These are phyloP conservation scores for Leccinellum luteum DNA, from an alignment of 768 basidiomycete species.

Conservation along the genomic window DNA sequence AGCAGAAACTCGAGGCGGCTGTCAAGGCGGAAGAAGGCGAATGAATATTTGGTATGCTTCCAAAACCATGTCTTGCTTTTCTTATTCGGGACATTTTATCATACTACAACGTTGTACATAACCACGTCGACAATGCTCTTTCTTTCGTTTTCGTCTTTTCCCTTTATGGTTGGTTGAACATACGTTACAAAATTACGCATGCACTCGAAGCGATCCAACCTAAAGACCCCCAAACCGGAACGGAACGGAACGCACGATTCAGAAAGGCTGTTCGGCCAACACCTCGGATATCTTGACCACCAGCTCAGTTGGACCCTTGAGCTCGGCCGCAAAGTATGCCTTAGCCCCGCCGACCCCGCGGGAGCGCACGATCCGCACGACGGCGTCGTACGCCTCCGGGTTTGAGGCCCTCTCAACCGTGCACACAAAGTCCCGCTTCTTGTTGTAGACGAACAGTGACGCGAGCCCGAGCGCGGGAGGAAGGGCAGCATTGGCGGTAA, in stretches of 20 bases:
- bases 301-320: constrained; percentile 45
- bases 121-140: not conserved
- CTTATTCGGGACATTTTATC: not conserved
- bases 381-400: constrained; percentile 38
- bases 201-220: not conserved
- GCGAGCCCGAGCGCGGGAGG: constrained; percentile 6
- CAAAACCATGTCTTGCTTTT: not conserved
- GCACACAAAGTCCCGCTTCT: constrained; percentile 54
- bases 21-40: not conserved
- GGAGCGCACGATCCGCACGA: constrained; percentile 38
- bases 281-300: constrained; percentile 51
- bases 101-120: not conserved
- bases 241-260: not conserved
- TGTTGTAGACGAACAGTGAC: constrained; percentile 46
- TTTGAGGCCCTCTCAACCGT: constrained; percentile 33
- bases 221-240: not conserved
- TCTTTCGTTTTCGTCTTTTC: not conserved
- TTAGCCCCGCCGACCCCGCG: constrained; percentile 44
- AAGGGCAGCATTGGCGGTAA: not conserved
- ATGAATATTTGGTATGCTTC: not conserved
- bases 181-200: not conserved
- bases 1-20: constrained; percentile 32
- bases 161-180: not conserved
- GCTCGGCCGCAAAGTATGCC: constrained; percentile 54
- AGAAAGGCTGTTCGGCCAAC: constrained; percentile 58